Percentiles rank a stretch among this genome's conserved stretches.
Evolutionary conservation across 2,329 filamentous ascomycete genomes (phyloP).

Genomic region (Exophiala oligosperma): DNA sequence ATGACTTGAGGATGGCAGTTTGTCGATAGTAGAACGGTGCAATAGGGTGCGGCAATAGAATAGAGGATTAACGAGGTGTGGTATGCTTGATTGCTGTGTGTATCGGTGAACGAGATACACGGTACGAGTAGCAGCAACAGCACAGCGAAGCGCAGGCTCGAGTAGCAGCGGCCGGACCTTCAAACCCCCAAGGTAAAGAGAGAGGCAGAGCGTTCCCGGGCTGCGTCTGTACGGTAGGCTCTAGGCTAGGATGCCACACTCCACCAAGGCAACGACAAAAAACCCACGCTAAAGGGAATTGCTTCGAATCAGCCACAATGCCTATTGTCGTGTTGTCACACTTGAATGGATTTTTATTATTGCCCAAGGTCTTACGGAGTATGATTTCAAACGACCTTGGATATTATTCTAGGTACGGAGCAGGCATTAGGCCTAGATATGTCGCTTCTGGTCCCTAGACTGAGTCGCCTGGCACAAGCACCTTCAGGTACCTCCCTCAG

Average conservation of each 20-base stretch:
- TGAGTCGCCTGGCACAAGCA: no score
- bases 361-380: no score
- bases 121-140: background rate
- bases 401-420: no score
- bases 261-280: background rate
- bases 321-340: background rate
- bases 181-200: no score
- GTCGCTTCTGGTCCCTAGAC: no score
- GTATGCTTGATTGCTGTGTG: background rate
- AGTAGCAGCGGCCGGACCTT: background rate
- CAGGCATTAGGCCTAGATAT: no score
- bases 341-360: no score
- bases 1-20: background rate
- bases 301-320: background rate
- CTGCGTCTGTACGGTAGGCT: background rate
- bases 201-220: no score
- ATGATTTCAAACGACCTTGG: background rate
- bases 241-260: background rate
- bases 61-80: background rate
- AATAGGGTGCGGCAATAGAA: background rate
- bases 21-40: background rate
- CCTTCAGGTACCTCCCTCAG: no score
- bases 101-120: slow-evolving; percentile 2
- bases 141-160: background rate
- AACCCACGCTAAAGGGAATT: slow-evolving; percentile 2